These are phyloP conservation scores for Suillus variegatus DNA, from an alignment of 768 basidiomycete genomes.

Conservation along the genomic window DNA sequence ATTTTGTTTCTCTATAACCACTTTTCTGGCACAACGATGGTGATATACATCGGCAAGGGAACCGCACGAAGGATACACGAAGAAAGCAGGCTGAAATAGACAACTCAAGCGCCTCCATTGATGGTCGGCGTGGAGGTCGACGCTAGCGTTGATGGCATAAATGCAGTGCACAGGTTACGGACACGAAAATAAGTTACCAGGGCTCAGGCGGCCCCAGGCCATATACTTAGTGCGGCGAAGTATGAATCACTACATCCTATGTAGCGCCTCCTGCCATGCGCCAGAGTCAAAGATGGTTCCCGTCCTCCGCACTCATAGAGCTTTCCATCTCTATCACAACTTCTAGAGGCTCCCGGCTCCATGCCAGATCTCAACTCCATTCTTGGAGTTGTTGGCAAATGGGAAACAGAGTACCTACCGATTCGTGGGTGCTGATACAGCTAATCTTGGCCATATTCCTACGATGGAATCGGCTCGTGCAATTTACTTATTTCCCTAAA, in stretches of 20 bases:
- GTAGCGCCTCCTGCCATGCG: neutral
- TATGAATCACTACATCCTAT: no score
- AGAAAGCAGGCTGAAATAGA: slow-evolving; percentile 1
- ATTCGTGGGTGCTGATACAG: slow-evolving; percentile 1
- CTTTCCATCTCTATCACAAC: slow-evolving; percentile 31
- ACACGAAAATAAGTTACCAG: neutral
- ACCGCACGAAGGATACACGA: neutral
- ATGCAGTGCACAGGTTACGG: neutral
- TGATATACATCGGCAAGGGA: slow-evolving; percentile 1
- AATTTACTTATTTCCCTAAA: slow-evolving; percentile 7
- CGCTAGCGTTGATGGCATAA: neutral
- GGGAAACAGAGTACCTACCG: neutral
- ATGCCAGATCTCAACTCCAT: slow-evolving; percentile 19
- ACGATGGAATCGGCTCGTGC: neutral
- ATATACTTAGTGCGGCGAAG: neutral
- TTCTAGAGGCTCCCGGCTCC: slow-evolving; percentile 32
- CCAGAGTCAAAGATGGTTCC: slow-evolving; percentile 26
- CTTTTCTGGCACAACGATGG: neutral
- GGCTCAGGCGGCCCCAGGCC: neutral
- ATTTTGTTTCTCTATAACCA: neutral
- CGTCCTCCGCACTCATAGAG: slow-evolving; percentile 30
- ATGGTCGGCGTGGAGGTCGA: neutral
- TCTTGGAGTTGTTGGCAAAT: neutral
- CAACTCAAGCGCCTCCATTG: neutral
- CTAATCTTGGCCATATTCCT: neutral